Evolutionary conservation across 257 asterid genomes (phyloP).

Genomic region (Striga asiatica): DNA sequence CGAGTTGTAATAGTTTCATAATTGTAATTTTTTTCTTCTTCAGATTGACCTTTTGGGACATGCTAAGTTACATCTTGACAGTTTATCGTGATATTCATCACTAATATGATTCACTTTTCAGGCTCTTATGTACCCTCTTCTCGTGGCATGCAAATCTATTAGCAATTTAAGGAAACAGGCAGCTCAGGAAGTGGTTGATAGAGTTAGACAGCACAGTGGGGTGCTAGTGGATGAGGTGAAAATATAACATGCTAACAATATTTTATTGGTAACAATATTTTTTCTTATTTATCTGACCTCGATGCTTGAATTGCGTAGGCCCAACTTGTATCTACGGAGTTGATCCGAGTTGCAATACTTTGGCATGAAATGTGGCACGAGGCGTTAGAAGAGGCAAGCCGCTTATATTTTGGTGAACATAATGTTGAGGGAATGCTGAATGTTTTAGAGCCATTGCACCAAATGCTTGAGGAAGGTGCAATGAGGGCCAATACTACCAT

Average conservation of each 20-base stretch:
- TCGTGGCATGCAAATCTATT: slow-evolving; percentile 96
- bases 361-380: slow-evolving; percentile 99
- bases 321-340: slow-evolving; percentile 94
- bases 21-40: no score
- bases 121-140: slow-evolving; percentile 99
- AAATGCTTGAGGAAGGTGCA: slow-evolving; percentile 94
- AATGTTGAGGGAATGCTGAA: slow-evolving; percentile 96
- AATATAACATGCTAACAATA: neutral
- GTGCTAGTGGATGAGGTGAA: slow-evolving; percentile 91
- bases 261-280: slow-evolving; percentile 7
- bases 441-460: slow-evolving; percentile 88
- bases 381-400: slow-evolving; percentile 98
- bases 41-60: no score
- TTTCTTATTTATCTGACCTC: slow-evolving; percentile 21
- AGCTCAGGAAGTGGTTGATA: slow-evolving; percentile 96
- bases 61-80: no score
- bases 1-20: no score
- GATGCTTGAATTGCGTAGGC: slow-evolving; percentile 47
- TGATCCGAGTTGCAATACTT: slow-evolving; percentile 95
- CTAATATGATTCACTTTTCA: slow-evolving; percentile 24
- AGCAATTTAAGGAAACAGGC: slow-evolving; percentile 90
- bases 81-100: slow-evolving; percentile 3
- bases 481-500: slow-evolving; percentile 65
- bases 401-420: slow-evolving; percentile 94
- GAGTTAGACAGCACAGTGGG: slow-evolving; percentile 97